Evolutionary conservation across 345 rosid genomes (phyloP), one percentile per base, ranked within the genome.

Genomic region (Ceriops tagal): DNA sequence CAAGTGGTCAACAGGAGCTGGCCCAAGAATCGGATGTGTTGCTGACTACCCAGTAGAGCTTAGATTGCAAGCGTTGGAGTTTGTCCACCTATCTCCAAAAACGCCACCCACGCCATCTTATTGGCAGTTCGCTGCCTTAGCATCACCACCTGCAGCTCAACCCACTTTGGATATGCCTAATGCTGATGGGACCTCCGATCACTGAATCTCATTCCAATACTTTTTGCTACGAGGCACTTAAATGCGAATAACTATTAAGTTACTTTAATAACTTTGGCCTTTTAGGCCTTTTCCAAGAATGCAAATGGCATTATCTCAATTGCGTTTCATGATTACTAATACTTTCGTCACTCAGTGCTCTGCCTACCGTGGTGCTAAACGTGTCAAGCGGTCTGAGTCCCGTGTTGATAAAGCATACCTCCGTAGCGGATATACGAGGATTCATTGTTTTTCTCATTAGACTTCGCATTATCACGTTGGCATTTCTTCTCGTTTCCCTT

Each of bases 1-100:
- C 62, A 89, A 85, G 76, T 93, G 98, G 98, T 80, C 97, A 19
- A 87, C 92, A 0, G 93, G 96, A 39, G 92, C 86, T 16, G 93
- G 96, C 56, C 98, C 96, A 24, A 83, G 93, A 68, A 85, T 86
- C 16, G 98, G 92, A 20, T 93, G 98, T 67, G 87, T 88, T 56
- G 97, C 96, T 1, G 99, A 93, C 78, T 93, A 91, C 73, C 96
- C 99, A 0, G 68, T 78, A 5, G 84, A 89, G 72, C 77, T 93
- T 46, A 81, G 99, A 72, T 62, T 72, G n/a, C 96, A 91, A 75
- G 97, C 98, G 53, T 70, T 91, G 66, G 93, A 89, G 83, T 83
- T 86, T 22, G 96, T 93, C 57, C 75, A 77, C 73, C 83, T 89
- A 32, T 93, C 98, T 16, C 93, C 97, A 0, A 79, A 88, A 80